Evolutionary conservation across 1,284 basidiomycete genomes (phyloP).

Genomic region (Cutaneotrichosporon sp.): DNA sequence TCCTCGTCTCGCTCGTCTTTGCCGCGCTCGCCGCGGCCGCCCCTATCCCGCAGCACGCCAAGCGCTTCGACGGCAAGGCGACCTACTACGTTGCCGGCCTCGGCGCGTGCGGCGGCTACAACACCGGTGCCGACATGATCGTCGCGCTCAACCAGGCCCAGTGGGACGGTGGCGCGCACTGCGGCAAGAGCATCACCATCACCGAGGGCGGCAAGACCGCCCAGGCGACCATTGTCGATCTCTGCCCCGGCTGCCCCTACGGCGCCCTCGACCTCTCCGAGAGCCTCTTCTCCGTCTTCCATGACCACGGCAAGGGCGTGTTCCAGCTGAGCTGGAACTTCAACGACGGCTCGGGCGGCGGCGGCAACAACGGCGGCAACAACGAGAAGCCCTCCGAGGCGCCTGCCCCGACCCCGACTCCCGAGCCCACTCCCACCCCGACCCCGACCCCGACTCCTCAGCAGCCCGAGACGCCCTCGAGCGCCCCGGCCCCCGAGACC

Average conservation of each 20-base stretch:
- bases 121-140: slow-evolving; percentile 39
- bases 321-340: slow-evolving; percentile 64
- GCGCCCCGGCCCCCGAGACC: slow-evolving; percentile 37
- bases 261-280: slow-evolving; percentile 76
- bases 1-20: slow-evolving; percentile 8
- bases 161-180: slow-evolving; percentile 60
- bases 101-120: slow-evolving; percentile 30
- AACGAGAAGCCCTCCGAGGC: neutral
- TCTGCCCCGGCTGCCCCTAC: slow-evolving; percentile 54
- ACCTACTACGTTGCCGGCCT: slow-evolving; percentile 32
- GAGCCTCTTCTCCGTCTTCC: slow-evolving; percentile 65
- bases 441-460: slow-evolving; percentile 6
- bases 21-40: slow-evolving; percentile 7
- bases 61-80: slow-evolving; percentile 26
- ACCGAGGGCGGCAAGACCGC: slow-evolving; percentile 63
- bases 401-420: neutral
- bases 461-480: slow-evolving; percentile 30
- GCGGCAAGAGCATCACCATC: slow-evolving; percentile 67
- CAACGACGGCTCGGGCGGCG: slow-evolving; percentile 46
- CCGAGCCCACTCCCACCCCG: slow-evolving; percentile 11
- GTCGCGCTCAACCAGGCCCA: slow-evolving; percentile 52
- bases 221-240: slow-evolving; percentile 66
- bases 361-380: slow-evolving; percentile 6
- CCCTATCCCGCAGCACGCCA: slow-evolving; percentile 9
- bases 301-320: slow-evolving; percentile 56